Percentiles rank a stretch among this genome's conserved stretches.
Conservation (phyloP, 139 green algal genomes). For the Picochlorum sp. region DNA sequence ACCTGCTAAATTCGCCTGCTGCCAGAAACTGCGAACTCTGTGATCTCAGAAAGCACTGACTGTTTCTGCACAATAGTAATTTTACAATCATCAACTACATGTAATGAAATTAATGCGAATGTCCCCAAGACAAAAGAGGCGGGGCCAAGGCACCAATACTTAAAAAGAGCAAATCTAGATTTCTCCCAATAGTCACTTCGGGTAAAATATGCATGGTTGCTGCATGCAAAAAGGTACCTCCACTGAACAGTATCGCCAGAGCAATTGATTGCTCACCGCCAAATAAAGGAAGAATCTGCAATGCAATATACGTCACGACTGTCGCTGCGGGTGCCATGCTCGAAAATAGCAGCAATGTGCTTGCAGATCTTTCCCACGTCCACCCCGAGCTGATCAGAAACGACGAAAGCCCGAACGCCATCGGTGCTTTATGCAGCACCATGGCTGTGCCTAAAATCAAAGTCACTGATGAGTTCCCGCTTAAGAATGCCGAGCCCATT, state of each 20-base stretch:
- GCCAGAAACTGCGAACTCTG: too few species aligned
- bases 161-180: too few species aligned
- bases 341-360: constrained; percentile 14
- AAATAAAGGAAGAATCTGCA: constrained; percentile 19
- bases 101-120: constrained; percentile 12
- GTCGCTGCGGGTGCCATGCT: constrained; percentile 29
- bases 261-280: constrained; percentile 11
- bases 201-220: constrained; percentile 56
- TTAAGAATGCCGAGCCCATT: constrained; percentile 44
- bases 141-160: background rate
- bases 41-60: background rate
- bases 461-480: constrained; percentile 21
- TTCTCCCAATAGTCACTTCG: constrained; percentile 18
- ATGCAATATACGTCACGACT: constrained; percentile 28
- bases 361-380: constrained; percentile 18
- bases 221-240: constrained; percentile 58
- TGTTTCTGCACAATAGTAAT: background rate
- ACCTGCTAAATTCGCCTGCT: too few species aligned
- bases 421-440: constrained; percentile 46
- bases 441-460: constrained; percentile 37
- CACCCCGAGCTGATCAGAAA: constrained; percentile 40
- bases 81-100: background rate
- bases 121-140: constrained; percentile 4
- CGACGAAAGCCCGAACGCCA: constrained; percentile 45
- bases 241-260: constrained; percentile 39